Evolutionary conservation across 2,329 filamentous ascomycete species (phyloP), one percentile per base, ranked within the genome.

Genomic region (Aspergillus proliferans): DNA sequence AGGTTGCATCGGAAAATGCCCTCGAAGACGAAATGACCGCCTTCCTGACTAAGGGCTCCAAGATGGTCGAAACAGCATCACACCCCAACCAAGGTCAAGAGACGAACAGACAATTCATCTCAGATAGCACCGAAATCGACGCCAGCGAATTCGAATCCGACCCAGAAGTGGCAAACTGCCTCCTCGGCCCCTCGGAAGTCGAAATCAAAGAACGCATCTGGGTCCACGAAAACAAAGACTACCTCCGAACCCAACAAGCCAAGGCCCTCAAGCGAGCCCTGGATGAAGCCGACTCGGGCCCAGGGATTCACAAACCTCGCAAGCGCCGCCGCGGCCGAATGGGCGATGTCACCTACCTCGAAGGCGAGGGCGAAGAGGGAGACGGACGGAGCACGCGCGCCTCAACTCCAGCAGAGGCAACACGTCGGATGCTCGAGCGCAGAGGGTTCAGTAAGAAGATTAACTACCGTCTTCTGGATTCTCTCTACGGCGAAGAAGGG

Each of bases 171-270:
- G 74, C 79, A 51, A 87, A 87, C 59, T 95, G 91, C 62, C 70
- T 90, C 33, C 77, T 97, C 4, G 80, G 79, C 0, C 80, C 84
- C 1, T 80, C 82, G 3, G 91, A 97, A 70, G 81, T 85, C 2
- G 80, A 80, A 30, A 82, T 90, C 63, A 97, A 96, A 67, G 91
- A 96, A 67, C 83, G 84, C 51, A 87, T 97, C 46, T 98, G 93
- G 93, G 84, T 95, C 40, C 91, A 92, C 51, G 85, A 91, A 64
- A 97, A 98, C 69, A 90, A 93, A 65, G 89, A 94, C 57, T 98
- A 91, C 81, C 77, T 98, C 36, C 87, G 92, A 7, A 81, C 84
- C 44, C 86, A 94, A 63, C 90, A 96, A 63, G 83, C 87, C 52
- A 95, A 93, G 68, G 78, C 86, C 6, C 85, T 94, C 49, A 81